Percentiles rank a stretch among this genome's conserved stretches.
phyloP scores from a whole-genome alignment of 345 rosid genomes.

The Theobroma cacao region DNA sequence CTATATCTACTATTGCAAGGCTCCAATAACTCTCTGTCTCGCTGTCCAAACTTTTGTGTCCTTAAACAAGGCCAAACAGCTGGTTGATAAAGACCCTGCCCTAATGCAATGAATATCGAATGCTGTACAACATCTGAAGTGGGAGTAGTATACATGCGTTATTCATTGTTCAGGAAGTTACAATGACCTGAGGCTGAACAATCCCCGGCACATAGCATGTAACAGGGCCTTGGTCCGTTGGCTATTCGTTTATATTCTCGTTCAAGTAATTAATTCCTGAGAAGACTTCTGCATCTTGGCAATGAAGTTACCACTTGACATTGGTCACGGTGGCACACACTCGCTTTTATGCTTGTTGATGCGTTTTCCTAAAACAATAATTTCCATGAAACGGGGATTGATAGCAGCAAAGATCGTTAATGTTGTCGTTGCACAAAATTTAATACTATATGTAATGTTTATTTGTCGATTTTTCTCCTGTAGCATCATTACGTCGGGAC shows the following conservation, averaged over 20 bases:
- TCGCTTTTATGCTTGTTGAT: background rate
- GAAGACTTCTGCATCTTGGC: background rate
- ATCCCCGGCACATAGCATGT: conserved; percentile 20
- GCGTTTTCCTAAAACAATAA: background rate
- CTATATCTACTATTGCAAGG: background rate
- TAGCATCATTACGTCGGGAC: background rate
- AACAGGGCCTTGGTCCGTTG: conserved; percentile 16
- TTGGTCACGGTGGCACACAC: background rate
- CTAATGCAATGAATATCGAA: background rate
- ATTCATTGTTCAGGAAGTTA: conserved; percentile 16
- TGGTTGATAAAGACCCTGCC: conserved; percentile 25
- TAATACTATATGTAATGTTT: background rate
- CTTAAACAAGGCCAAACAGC: conserved; percentile 2
- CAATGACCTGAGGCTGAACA: conserved; percentile 16
- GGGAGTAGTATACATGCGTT: background rate
- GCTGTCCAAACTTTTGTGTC: background rate
- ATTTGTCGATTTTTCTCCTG: background rate
- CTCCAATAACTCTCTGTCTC: background rate
- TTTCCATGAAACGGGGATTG: background rate
- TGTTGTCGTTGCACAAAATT: background rate
- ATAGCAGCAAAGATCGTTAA: background rate
- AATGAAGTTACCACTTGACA: background rate
- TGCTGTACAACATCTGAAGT: background rate
- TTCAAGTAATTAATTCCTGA: conserved; percentile 3
- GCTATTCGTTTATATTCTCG: background rate